Conservation (phyloP, 176 grass and related monocot species). For the Otatea glauca region DNA sequence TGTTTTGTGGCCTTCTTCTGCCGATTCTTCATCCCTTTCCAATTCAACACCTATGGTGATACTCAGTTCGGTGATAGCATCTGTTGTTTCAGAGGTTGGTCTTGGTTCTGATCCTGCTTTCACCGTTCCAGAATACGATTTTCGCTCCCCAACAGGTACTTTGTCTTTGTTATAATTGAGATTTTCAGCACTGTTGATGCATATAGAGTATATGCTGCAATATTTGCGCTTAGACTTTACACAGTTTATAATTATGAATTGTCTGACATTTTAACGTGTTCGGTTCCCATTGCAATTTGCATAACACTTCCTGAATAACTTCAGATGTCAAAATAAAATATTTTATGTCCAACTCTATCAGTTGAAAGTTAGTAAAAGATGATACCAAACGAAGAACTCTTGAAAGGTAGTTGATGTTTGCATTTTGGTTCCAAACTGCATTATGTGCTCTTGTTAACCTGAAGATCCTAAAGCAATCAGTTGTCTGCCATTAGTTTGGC, state of each 20-base stretch:
- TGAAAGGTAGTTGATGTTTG: not conserved
- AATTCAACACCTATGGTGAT: constrained; percentile 92
- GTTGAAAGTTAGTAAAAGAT: constrained; percentile 7
- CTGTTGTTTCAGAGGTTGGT: constrained; percentile 87
- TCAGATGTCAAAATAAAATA: constrained; percentile 22
- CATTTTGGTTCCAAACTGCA: constrained; percentile 9
- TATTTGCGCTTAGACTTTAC: not conserved
- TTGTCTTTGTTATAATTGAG: constrained; percentile 30
- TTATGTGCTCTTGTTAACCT: not conserved
- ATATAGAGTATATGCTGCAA: constrained; percentile 18
- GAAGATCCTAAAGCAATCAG: not conserved
- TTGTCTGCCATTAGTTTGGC: constrained; percentile 13
- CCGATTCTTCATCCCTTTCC: constrained; percentile 69
- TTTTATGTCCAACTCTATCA: not conserved
- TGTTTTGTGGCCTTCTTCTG: constrained; percentile 85
- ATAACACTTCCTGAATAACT: constrained; percentile 18
- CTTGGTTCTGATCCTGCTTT: constrained; percentile 90
- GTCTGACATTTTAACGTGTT: constrained; percentile 23
- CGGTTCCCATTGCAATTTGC: not conserved
- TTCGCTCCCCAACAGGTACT: constrained; percentile 88
- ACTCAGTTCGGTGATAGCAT: constrained; percentile 94
- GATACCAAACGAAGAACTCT: not conserved
- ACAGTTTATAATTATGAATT: constrained; percentile 14
- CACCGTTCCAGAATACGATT: constrained; percentile 88
- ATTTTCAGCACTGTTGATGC: constrained; percentile 23